These are phyloP conservation scores for Fusarium pseudonygamai DNA, from an alignment of 2,329 filamentous ascomycete genomes.

Conservation along the genomic window DNA sequence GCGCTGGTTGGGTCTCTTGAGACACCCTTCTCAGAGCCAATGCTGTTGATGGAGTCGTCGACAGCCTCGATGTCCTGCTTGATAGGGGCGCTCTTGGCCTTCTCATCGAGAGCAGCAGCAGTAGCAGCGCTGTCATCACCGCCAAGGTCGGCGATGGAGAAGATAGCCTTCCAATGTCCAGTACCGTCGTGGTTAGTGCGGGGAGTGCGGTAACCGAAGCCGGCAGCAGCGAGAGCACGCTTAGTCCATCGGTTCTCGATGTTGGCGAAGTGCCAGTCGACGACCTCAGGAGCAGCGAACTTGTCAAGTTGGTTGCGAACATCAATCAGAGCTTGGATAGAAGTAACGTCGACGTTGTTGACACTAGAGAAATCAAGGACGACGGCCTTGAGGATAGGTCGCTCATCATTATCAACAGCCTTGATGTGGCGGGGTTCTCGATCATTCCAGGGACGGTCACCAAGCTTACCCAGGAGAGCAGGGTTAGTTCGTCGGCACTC, in stretches of 20 bases:
- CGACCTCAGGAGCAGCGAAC: conserved; percentile 56
- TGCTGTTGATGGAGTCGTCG: conserved; percentile 37
- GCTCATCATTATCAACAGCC: conserved; percentile 46
- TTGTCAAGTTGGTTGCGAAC: conserved; percentile 63
- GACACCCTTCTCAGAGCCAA: conserved; percentile 42
- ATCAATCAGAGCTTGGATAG: conserved; percentile 63
- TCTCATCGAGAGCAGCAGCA: conserved; percentile 70
- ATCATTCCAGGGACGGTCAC: conserved; percentile 69
- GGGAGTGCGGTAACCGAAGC: conserved; percentile 58
- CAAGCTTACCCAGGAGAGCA: conserved; percentile 56
- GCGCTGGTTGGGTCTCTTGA: conserved; percentile 43
- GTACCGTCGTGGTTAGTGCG: conserved; percentile 36
- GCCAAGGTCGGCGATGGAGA: conserved; percentile 88
- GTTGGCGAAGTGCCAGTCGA: conserved; percentile 63
- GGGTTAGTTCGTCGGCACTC: conserved; percentile 57
- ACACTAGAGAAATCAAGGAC: conserved; percentile 66
- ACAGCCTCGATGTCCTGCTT: conserved; percentile 45
- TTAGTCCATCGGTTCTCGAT: conserved; percentile 66
- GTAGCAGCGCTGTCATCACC: conserved; percentile 70
- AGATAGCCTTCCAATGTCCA: conserved; percentile 75
- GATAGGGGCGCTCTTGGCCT: conserved; percentile 42
- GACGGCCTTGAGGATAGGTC: conserved; percentile 64
- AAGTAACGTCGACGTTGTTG: conserved; percentile 65
- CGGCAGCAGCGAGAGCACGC: conserved; percentile 63
- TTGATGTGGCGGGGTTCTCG: conserved; percentile 52